Conservation (phyloP, 2,329 filamentous ascomycete genomes). For the Diplodia seriata region DNA sequence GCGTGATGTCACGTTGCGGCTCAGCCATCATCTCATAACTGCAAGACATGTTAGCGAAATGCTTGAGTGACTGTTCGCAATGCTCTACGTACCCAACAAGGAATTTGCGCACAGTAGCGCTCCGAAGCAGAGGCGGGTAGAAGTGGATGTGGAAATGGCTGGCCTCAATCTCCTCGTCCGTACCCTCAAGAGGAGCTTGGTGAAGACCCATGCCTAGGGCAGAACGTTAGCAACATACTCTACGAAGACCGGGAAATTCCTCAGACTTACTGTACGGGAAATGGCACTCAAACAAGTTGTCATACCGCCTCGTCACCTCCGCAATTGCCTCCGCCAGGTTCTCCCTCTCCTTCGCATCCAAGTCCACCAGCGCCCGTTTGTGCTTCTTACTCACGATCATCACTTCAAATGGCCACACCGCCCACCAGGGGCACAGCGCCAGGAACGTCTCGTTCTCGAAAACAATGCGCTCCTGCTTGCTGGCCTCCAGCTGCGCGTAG, state of each 20-base stretch:
- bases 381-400: slow-evolving; percentile 87
- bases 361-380: slow-evolving; percentile 82
- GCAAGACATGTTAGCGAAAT: slow-evolving; percentile 16
- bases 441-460: slow-evolving; percentile 87
- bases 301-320: slow-evolving; percentile 88
- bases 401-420: slow-evolving; percentile 94
- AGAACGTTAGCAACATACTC: background rate
- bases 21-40: slow-evolving; percentile 93
- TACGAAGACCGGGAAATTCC: slow-evolving; percentile 32
- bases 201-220: slow-evolving; percentile 83
- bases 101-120: slow-evolving; percentile 94
- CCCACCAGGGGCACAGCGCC: slow-evolving; percentile 96
- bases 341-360: slow-evolving; percentile 72
- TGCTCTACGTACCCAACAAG: slow-evolving; percentile 70
- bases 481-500: slow-evolving; percentile 82
- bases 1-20: slow-evolving; percentile 97
- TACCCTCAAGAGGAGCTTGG: slow-evolving; percentile 86
- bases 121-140: slow-evolving; percentile 90
- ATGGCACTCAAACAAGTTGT: slow-evolving; percentile 95
- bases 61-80: background rate
- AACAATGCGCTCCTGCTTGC: slow-evolving; percentile 83
- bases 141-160: slow-evolving; percentile 98
- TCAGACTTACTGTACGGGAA: slow-evolving; percentile 84
- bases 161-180: slow-evolving; percentile 78
- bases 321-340: slow-evolving; percentile 83